These are phyloP conservation scores for Leptomonas pyrrhocoris DNA, from an alignment of 208 protist genomes.

Conservation along the genomic window DNA sequence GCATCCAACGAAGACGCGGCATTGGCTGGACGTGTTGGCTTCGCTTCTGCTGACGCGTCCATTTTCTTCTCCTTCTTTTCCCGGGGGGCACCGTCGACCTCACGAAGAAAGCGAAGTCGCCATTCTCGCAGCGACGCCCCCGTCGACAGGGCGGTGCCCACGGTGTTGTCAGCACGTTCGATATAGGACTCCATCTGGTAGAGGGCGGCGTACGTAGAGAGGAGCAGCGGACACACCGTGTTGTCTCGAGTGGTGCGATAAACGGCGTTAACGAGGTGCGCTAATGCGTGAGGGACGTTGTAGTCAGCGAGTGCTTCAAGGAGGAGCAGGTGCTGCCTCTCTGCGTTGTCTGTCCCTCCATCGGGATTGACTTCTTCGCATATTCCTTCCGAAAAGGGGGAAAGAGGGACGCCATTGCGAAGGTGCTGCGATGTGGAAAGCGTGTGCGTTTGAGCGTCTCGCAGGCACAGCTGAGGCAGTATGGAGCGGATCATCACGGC, in stretches of 20 bases:
- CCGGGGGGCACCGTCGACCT: neutral
- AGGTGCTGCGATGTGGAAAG: constrained; percentile 15
- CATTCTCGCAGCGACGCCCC: constrained; percentile 7
- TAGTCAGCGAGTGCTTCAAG: neutral
- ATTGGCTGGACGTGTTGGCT: neutral
- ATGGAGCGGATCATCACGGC: constrained; percentile 15
- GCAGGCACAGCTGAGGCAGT: constrained; percentile 26
- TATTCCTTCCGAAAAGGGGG: neutral
- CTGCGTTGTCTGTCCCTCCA: neutral
- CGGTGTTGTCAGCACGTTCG: neutral
- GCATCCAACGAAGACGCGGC: neutral
- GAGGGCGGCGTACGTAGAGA: constrained; percentile 26
- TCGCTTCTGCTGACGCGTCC: neutral
- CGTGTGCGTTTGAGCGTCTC: constrained; percentile 23
- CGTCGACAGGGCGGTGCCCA: neutral
- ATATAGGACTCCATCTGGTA: constrained; percentile 8
- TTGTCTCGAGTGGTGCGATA: constrained; percentile 11
- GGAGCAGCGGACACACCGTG: constrained; percentile 4
- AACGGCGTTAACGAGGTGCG: constrained; percentile 13
- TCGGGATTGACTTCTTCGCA: neutral
- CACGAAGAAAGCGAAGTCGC: constrained; percentile 12
- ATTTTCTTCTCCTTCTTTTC: neutral
- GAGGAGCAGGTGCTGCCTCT: constrained; percentile 1
- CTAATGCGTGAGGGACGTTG: constrained; percentile 2
- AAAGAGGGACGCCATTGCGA: neutral